Evolutionary conservation across 2,329 filamentous ascomycete genomes (phyloP), one percentile per base, ranked within the genome.

Genomic region (Didymella pinodella): DNA sequence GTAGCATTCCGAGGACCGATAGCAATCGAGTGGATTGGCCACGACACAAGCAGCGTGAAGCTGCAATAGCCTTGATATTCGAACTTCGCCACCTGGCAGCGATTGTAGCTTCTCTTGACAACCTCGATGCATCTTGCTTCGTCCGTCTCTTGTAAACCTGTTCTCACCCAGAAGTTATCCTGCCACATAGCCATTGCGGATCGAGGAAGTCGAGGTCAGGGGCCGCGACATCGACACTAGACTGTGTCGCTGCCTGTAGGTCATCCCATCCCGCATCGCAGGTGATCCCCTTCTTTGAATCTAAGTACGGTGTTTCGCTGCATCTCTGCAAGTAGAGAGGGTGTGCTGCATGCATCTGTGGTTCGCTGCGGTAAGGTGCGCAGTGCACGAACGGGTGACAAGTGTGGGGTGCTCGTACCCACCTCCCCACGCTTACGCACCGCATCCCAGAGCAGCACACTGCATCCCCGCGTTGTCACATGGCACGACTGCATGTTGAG

Each of bases 11-110:
- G 1, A 1, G 7, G 16, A 6, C 11, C 40, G 11, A 43, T 5
- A 32, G n/a, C 20, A 20, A 2, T 20, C 18, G 7, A 20, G 7
- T n/a, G 2, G 4, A 3, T 18, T 20, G n/a, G 18, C 36, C 36
- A 20, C 3, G 46, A 34, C 12, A 63, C 10, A 8, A 63, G 20
- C 7, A 71, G 8, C 1, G 69, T 71, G 48, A 65, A 67, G 48
- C 68, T 71, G 47, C 69, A 72, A 40, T 67, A 64, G 4, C 69
- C 69, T 32, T 72, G 68, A 4, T 68, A 16, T 16, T 40, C 38
- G 14, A 65, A 59, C 51, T 67, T 61, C n/a, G 61, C 48, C 3
- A 70, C 32, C 7, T n/a, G 14, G 31, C 50, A 28, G 0, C 31
- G 50, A 3, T 38, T 43, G 54, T 64, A 70, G 7, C 31, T 22